A percentile compares a stretch with the other conserved stretches of the same genome.
These are phyloP conservation scores for Mesembryanthemum crystallinum DNA, from an alignment of 148 eudicot species.

Conservation along the genomic window DNA sequence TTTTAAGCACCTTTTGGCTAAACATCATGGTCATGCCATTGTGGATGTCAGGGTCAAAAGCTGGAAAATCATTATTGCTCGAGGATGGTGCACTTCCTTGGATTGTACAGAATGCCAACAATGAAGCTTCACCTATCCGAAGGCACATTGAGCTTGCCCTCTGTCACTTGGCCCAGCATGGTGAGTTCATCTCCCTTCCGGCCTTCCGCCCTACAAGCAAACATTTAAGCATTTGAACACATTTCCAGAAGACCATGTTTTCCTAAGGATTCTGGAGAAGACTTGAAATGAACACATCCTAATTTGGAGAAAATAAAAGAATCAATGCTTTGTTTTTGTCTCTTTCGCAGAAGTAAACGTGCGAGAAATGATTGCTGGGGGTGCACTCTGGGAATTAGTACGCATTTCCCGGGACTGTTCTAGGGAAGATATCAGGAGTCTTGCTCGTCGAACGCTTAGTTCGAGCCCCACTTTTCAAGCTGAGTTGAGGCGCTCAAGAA, in stretches of 20 bases:
- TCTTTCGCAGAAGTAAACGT: constrained; percentile 72
- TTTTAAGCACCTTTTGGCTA: neutral
- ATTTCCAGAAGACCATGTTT: too few species aligned
- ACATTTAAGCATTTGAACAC: neutral
- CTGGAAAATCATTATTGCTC: constrained; percentile 73
- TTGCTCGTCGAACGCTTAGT: constrained; percentile 76
- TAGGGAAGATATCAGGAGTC: constrained; percentile 81
- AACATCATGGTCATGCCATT: neutral
- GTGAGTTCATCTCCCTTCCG: constrained; percentile 33
- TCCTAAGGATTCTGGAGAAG: too few species aligned
- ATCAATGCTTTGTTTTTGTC: neutral
- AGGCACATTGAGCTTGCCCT: constrained; percentile 98
- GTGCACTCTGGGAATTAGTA: constrained; percentile 98
- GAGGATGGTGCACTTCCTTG: constrained; percentile 95
- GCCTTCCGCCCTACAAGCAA: neutral
- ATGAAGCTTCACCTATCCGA: constrained; percentile 88
- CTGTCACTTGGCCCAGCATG: constrained; percentile 97
- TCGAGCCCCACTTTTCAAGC: constrained; percentile 72
- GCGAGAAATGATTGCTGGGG: constrained; percentile 89
- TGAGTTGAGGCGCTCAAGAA: constrained; percentile 75
- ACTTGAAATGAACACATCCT: too few species aligned
- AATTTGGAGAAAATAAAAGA: too few species aligned
- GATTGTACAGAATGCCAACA: constrained; percentile 96
- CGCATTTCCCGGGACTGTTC: constrained; percentile 96
- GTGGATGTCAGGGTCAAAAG: constrained; percentile 45